These are phyloP conservation scores for Thelonectria rubi DNA, from an alignment of 2,329 filamentous ascomycete species.

Conservation along the genomic window DNA sequence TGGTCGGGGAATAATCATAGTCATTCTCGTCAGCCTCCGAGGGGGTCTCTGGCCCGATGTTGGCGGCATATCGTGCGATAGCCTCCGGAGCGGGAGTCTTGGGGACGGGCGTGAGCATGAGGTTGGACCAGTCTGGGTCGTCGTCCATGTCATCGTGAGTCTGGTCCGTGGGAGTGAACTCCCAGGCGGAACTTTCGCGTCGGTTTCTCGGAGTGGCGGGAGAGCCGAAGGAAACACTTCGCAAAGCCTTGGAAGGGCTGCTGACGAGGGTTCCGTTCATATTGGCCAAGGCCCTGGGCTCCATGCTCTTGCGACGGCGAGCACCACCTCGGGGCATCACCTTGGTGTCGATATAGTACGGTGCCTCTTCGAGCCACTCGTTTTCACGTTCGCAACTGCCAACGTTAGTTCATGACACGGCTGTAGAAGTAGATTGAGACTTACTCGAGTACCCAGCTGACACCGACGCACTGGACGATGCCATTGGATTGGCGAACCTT, in stretches of 20 bases:
- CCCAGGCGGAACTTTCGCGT: conserved; percentile 64
- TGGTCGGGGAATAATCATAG: conserved; percentile 44
- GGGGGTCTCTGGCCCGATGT: conserved; percentile 57
- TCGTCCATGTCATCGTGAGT: conserved; percentile 51
- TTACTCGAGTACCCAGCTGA: conserved; percentile 90
- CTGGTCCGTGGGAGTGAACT: conserved; percentile 61
- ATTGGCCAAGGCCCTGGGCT: conserved; percentile 75
- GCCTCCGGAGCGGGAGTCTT: conserved; percentile 67
- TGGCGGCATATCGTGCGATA: conserved; percentile 61
- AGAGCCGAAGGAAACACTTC: conserved; percentile 54
- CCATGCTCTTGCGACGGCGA: conserved; percentile 82
- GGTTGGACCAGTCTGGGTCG: conserved; percentile 53
- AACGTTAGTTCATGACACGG: conserved; percentile 41
- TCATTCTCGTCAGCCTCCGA: conserved; percentile 48
- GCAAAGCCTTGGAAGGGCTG: conserved; percentile 48
- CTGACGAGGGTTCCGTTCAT: conserved; percentile 70
- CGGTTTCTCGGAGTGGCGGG: conserved; percentile 61
- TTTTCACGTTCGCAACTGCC: conserved; percentile 78
- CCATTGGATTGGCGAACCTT: conserved; percentile 79
- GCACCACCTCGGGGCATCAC: conserved; percentile 74
- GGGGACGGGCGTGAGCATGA: conserved; percentile 64
- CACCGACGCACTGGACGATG: conserved; percentile 84
- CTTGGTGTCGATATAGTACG: conserved; percentile 74
- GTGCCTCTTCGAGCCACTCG: conserved; percentile 77
- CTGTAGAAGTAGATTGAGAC: conserved; percentile 45